phyloP scores from a whole-genome alignment of 2,329 filamentous ascomycete species.

The Pseudocercospora pini-densiflorae region DNA sequence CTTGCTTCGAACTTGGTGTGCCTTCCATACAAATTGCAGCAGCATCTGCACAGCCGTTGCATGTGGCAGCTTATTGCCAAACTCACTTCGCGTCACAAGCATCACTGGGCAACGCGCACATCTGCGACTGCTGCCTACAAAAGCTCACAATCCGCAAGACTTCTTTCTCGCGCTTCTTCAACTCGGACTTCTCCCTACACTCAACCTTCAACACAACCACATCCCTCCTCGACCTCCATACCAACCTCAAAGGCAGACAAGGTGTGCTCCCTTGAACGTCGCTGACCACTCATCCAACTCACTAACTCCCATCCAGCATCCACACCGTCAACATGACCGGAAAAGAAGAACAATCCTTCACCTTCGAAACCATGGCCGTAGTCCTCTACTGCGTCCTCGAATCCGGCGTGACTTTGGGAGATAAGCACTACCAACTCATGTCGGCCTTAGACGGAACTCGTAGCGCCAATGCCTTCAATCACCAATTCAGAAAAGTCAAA shows the following conservation, averaged over 20 bases:
- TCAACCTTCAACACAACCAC: not conserved
- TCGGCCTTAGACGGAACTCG: conserved; percentile 28
- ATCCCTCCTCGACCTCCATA: not conserved
- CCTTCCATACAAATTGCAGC: not conserved
- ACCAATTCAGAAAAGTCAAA: conserved; percentile 38
- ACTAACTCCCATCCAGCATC: not conserved
- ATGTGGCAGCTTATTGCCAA: not conserved
- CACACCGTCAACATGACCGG: conserved; percentile 1
- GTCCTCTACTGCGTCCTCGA: conserved; percentile 19
- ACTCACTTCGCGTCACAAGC: conserved; percentile 11
- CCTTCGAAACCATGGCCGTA: conserved; percentile 22
- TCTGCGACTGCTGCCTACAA: not conserved
- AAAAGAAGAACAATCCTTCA: conserved; percentile 17
- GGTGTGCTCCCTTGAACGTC: not conserved
- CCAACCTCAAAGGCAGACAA: not conserved
- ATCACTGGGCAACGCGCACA: conserved; percentile 10
- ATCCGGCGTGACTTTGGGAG: conserved; percentile 25
- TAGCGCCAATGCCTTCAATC: conserved; percentile 28
- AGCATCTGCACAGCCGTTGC: not conserved
- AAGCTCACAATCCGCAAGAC: not conserved
- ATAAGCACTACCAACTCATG: conserved; percentile 39
- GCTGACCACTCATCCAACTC: not conserved
- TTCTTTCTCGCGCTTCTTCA: not conserved
- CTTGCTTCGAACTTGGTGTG: not conserved
- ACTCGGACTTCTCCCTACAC: not conserved